A percentile compares a stretch with the other conserved stretches of the same genome.
Evolutionary conservation across 257 asterid species (phyloP).

Genomic region (Craterostigma plantagineum): DNA sequence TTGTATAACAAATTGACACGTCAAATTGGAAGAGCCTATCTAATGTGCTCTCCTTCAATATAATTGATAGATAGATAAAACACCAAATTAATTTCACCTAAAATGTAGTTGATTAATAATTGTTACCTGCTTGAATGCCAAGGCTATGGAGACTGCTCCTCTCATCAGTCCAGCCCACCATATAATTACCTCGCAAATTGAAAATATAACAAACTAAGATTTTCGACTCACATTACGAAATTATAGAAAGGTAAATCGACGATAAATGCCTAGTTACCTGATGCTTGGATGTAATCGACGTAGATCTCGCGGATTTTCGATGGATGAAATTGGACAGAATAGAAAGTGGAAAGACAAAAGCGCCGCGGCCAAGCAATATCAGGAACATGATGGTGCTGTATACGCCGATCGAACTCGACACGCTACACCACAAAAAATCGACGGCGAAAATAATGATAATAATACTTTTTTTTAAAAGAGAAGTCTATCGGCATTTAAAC

Average conservation of each 20-base stretch:
- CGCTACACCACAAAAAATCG: constrained; percentile 19
- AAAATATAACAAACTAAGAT: neutral
- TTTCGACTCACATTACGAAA: no score
- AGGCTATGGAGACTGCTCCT: constrained; percentile 94
- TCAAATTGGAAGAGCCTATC: no score
- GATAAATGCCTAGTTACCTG: constrained; percentile 30
- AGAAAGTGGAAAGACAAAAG: constrained; percentile 82
- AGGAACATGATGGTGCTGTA: constrained; percentile 40
- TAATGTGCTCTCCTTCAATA: no score
- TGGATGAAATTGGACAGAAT: constrained; percentile 54
- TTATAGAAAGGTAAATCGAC: neutral
- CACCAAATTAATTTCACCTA: neutral
- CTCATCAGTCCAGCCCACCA: constrained; percentile 99
- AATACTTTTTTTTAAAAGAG: no score
- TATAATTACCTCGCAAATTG: constrained; percentile 33
- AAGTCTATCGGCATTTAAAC: neutral
- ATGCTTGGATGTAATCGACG: constrained; percentile 43
- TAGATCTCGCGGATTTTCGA: constrained; percentile 25
- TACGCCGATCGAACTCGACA: constrained; percentile 30
- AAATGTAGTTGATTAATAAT: neutral
- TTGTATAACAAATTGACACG: no score
- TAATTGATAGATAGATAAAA: no score
- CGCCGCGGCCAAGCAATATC: constrained; percentile 75
- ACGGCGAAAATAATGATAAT: no score
- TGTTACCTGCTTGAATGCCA: constrained; percentile 90